These are phyloP conservation scores for Diaporthe capsici DNA, from an alignment of 2,329 filamentous ascomycete genomes.

Conservation along the genomic window DNA sequence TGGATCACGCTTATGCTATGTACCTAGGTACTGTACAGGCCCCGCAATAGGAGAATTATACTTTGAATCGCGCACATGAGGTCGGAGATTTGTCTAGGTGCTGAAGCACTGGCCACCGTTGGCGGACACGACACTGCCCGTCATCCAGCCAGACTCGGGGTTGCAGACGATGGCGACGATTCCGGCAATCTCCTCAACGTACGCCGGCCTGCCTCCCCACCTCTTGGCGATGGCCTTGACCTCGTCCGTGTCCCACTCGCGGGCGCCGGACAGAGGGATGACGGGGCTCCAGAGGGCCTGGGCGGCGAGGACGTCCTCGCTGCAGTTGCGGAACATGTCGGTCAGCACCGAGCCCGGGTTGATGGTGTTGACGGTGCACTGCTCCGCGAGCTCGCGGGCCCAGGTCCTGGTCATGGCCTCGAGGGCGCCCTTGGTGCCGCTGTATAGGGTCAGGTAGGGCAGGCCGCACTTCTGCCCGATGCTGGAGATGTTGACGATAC, in stretches of 20 bases:
- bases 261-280: constrained; percentile 63
- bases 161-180: constrained; percentile 44
- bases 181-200: constrained; percentile 59
- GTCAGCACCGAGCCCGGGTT: constrained; percentile 69
- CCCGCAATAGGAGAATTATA: no score
- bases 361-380: constrained; percentile 71
- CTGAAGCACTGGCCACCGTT: constrained; percentile 43
- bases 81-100: background rate
- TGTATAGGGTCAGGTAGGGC: constrained; percentile 69
- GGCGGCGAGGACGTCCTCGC: constrained; percentile 64
- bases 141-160: constrained; percentile 44
- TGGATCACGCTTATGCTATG: background rate
- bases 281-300: constrained; percentile 54
- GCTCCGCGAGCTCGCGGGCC: constrained; percentile 71
- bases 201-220: constrained; percentile 66
- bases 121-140: constrained; percentile 45
- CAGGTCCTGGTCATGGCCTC: constrained; percentile 75
- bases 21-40: background rate
- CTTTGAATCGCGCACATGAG: background rate
- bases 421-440: constrained; percentile 73
- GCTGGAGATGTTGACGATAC: constrained; percentile 70
- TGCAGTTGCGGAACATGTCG: constrained; percentile 62
- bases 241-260: constrained; percentile 49
- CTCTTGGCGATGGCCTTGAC: constrained; percentile 60
- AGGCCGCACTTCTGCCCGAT: constrained; percentile 68